A percentile compares a stretch with the other conserved stretches of the same genome.
Conservation (phyloP, 176 grass and related monocot genomes). For the Oryza meridionalis region DNA sequence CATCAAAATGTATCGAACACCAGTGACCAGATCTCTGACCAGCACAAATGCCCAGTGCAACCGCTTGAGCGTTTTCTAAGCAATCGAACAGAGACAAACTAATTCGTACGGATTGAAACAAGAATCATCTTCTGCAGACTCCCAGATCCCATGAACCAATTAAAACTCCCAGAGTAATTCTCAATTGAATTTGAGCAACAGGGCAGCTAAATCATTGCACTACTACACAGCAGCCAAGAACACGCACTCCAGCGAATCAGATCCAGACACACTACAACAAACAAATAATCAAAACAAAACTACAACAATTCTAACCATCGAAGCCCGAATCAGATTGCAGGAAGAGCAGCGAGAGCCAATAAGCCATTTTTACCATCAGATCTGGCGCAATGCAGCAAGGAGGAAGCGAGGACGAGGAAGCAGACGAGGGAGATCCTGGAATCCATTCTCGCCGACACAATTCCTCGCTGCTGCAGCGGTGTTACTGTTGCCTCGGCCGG, state of each 20-base stretch:
- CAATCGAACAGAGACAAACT: not conserved
- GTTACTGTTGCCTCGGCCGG: not conserved
- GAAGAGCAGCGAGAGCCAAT: not conserved
- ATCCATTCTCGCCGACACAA: constrained; percentile 37
- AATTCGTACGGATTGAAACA: not conserved
- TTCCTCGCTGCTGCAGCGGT: not conserved
- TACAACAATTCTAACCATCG: not conserved
- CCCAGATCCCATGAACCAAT: constrained; percentile 7
- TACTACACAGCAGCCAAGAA: not conserved
- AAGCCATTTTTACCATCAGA: constrained; percentile 63
- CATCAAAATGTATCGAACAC: not conserved
- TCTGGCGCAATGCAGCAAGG: constrained; percentile 69
- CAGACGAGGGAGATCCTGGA: constrained; percentile 51
- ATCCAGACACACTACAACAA: constrained; percentile 29
- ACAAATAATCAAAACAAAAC: not conserved
- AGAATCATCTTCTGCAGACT: not conserved
- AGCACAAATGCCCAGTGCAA: not conserved
- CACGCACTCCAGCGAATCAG: not conserved
- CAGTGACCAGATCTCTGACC: not conserved
- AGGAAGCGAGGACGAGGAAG: constrained; percentile 44
- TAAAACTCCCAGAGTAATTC: not conserved
- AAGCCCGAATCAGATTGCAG: not conserved
- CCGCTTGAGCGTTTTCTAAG: not conserved
- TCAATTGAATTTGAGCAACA: not conserved
- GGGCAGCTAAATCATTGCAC: not conserved